Evolutionary conservation across 768 basidiomycete species (phyloP), one percentile per base, ranked within the genome.

Genomic region (Cystobasidium ongulense): DNA sequence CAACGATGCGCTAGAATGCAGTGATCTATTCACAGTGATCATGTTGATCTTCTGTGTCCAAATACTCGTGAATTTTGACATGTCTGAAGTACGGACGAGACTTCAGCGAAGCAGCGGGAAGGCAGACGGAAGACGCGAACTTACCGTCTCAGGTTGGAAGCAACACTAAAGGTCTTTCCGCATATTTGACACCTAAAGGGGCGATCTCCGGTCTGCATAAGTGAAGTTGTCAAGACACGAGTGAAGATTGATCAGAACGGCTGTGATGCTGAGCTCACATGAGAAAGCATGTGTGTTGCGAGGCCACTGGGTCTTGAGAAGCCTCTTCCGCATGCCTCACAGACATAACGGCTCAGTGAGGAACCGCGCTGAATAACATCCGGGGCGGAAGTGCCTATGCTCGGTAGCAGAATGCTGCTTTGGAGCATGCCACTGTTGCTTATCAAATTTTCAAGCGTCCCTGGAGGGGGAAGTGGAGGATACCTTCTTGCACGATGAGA

Each of bases 191-290:
- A 67, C 25, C 18, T 10, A 31, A 41, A 52, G 4, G 65, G 43
- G 25, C 65, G 38, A 3, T 46, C 50, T 13, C 65, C 65, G 43
- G 65, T 67, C 65, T 67, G 65, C n/a, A 46, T n/a, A 46, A 13
- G 43, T n/a, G 43, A n/a, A n/a, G n/a, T n/a, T n/a, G n/a, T n/a
- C n/a, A n/a, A 11, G 35, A 41, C 17, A 39, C 25, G 25, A 2
- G 31, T 33, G 38, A 39, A 50, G 46, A 11, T 50, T 39, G 39
- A 39, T 39, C 39, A 7, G 8, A 39, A 39, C 8, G 8, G 39
- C 39, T 39, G 8, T 7, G 39, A 39, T 7, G 8, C 8, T 39
- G 29, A 10, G 29, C 65, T 41, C 27, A 67, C 65, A 31, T 67
- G 65, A 5, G 46, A 10, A 10, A 4, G 23, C 43, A 8, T 67